These are phyloP conservation scores for Leccinum aurantiacum DNA, from an alignment of 768 basidiomycete genomes.

Conservation along the genomic window DNA sequence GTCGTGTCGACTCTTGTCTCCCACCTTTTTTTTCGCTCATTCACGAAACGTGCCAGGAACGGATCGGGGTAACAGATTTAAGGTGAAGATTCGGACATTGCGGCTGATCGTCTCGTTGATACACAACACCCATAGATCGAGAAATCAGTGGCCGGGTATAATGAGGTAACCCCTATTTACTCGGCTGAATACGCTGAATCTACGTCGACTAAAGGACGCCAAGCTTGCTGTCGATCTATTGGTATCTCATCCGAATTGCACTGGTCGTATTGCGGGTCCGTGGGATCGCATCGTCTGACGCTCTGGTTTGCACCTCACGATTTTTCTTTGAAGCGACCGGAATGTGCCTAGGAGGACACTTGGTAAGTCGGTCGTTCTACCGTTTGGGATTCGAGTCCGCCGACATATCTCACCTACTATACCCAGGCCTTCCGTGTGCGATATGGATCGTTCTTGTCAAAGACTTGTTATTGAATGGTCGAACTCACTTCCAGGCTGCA, in stretches of 20 bases:
- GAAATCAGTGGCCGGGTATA: constrained; percentile 84
- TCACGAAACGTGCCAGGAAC: constrained; percentile 50
- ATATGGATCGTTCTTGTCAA: not conserved
- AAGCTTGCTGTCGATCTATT: constrained; percentile 77
- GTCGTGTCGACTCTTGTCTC: not conserved
- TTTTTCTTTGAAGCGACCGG: constrained; percentile 60
- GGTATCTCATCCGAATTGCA: constrained; percentile 73
- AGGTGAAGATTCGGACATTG: constrained; percentile 44
- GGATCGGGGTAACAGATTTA: constrained; percentile 89
- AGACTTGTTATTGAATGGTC: constrained; percentile 1
- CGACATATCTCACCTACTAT: constrained; percentile 3
- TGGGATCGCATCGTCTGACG: no score
- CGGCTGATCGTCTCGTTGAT: constrained; percentile 7
- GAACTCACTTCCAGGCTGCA: constrained; percentile 57
- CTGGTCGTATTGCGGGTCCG: constrained; percentile 50
- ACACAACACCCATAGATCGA: constrained; percentile 56
- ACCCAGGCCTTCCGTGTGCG: constrained; percentile 51
- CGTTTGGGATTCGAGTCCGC: not conserved
- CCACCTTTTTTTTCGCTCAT: not conserved
- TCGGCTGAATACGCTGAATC: not conserved
- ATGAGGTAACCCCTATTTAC: constrained; percentile 57
- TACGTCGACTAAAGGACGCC: constrained; percentile 57
- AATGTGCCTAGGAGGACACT: constrained; percentile 88
- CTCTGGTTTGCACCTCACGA: constrained; percentile 2
- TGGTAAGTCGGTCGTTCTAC: constrained; percentile 41